Evolutionary conservation across 169 alveolate species (phyloP).

Genomic region (Plasmodium reichenowi): DNA sequence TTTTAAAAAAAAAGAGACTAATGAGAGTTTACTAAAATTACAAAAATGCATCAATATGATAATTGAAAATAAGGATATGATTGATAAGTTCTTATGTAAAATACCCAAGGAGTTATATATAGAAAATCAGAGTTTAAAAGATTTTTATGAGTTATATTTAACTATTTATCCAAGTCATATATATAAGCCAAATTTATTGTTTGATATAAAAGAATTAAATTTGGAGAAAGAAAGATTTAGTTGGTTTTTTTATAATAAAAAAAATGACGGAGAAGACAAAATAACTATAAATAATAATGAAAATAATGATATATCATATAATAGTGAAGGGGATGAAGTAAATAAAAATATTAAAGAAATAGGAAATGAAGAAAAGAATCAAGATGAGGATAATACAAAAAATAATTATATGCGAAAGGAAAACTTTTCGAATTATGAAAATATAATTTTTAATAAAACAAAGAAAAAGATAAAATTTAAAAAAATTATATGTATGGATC

Average conservation of each 20-base stretch:
- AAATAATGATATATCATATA: constrained; percentile 8
- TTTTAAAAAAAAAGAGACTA: constrained; percentile 71
- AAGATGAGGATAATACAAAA: neutral
- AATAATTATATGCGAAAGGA: constrained; percentile 13
- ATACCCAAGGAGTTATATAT: constrained; percentile 48
- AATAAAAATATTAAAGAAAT: neutral
- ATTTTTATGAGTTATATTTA: constrained; percentile 63
- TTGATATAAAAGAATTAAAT: constrained; percentile 52
- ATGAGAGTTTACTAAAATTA: constrained; percentile 56
- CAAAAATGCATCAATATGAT: constrained; percentile 67
- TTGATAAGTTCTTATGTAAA: constrained; percentile 54
- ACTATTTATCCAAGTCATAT: constrained; percentile 53
- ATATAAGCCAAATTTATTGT: constrained; percentile 11
- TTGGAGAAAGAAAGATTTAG: constrained; percentile 27
- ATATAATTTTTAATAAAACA: constrained; percentile 62
- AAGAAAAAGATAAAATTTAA: constrained; percentile 22
- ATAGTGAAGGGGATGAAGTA: neutral
- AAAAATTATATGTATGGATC: constrained; percentile 42
- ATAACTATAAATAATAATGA: neutral
- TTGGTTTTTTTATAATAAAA: constrained; percentile 22
- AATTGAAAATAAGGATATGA: constrained; percentile 58
- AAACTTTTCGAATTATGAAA: constrained; percentile 22
- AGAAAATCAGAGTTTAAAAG: constrained; percentile 74
- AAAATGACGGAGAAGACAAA: neutral
- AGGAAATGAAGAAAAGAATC: neutral